phyloP scores from a whole-genome alignment of 164 flowering plant species.

The Liriodendron chinense region DNA sequence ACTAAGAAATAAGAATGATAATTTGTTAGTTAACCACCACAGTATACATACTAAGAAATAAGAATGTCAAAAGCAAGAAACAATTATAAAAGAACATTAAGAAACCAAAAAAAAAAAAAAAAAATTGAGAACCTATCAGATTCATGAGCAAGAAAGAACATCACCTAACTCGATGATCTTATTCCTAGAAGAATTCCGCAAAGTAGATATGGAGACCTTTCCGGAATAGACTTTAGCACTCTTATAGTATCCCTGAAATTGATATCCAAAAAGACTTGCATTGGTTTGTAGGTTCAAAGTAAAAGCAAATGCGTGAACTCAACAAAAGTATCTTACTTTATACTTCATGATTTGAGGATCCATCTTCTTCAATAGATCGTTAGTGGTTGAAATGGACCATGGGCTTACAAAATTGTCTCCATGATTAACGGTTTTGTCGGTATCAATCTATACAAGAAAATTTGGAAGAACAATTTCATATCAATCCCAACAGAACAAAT shows the following conservation, averaged over 20 bases:
- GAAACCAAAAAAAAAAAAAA: background rate
- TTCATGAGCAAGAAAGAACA: background rate
- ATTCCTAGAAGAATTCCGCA: slow-evolving; percentile 60
- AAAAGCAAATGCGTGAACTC: slow-evolving; percentile 2
- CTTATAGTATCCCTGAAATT: slow-evolving; percentile 72
- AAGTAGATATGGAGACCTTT: slow-evolving; percentile 53
- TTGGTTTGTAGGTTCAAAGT: background rate
- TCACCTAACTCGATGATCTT: slow-evolving; percentile 76
- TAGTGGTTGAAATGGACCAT: slow-evolving; percentile 61
- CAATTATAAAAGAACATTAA: background rate
- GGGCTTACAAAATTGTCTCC: slow-evolving; percentile 48
- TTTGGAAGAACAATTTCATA: slow-evolving; percentile 5
- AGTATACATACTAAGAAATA: background rate
- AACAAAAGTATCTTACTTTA: slow-evolving; percentile 46
- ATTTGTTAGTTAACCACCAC: too few species aligned
- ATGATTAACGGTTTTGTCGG: slow-evolving; percentile 14
- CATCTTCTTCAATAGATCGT: slow-evolving; percentile 46
- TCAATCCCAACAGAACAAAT: background rate
- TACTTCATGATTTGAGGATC: slow-evolving; percentile 46
- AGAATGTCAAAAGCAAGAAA: background rate
- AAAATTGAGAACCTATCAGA: slow-evolving; percentile 3
- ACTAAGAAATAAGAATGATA: background rate
- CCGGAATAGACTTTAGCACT: slow-evolving; percentile 56
- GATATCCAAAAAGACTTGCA: background rate
- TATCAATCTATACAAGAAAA: slow-evolving; percentile 32